A percentile compares a stretch with the other conserved stretches of the same genome.
These are phyloP conservation scores for Lathyrus sativus DNA, from an alignment of 306 rosid genomes.

Conservation along the genomic window DNA sequence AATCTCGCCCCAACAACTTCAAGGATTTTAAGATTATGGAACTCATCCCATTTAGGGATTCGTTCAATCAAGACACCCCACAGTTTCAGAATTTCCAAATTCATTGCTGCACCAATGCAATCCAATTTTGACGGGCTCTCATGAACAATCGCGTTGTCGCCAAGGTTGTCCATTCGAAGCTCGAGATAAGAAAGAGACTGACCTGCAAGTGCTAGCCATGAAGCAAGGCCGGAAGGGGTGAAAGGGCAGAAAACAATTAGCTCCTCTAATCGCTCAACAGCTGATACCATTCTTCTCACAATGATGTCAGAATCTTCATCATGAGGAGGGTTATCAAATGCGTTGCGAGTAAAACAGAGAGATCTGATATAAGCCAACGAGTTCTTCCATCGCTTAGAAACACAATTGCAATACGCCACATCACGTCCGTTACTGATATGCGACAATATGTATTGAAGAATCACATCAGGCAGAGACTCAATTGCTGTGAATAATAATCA, in stretches of 20 bases:
- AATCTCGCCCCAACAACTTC: slow-evolving; percentile 84
- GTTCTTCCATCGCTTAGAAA: slow-evolving; percentile 86
- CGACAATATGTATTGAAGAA: slow-evolving; percentile 76
- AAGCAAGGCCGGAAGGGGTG: slow-evolving; percentile 72
- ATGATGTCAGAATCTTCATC: slow-evolving; percentile 56
- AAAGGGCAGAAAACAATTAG: slow-evolving; percentile 85
- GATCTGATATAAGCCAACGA: slow-evolving; percentile 57
- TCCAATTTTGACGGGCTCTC: slow-evolving; percentile 75
- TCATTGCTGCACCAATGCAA: slow-evolving; percentile 60
- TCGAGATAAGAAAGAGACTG: slow-evolving; percentile 68
- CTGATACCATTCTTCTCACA: slow-evolving; percentile 70
- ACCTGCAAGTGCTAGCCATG: slow-evolving; percentile 70
- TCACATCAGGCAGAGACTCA: slow-evolving; percentile 85
- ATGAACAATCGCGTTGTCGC: slow-evolving; percentile 43
- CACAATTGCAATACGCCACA: slow-evolving; percentile 81
- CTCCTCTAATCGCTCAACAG: slow-evolving; percentile 58
- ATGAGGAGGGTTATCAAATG: slow-evolving; percentile 58
- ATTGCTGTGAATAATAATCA: slow-evolving; percentile 47
- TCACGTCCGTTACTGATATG: slow-evolving; percentile 67
- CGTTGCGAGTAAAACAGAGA: slow-evolving; percentile 81
- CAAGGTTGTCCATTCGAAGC: slow-evolving; percentile 84
- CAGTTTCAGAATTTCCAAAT: slow-evolving; percentile 73
- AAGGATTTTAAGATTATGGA: slow-evolving; percentile 68
- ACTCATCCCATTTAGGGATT: slow-evolving; percentile 77
- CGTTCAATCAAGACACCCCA: slow-evolving; percentile 87